Percentiles rank a stretch among this genome's conserved stretches.
These are phyloP conservation scores for Oryza officinalis DNA, from an alignment of 176 grass and related monocot species.

Conservation along the genomic window DNA sequence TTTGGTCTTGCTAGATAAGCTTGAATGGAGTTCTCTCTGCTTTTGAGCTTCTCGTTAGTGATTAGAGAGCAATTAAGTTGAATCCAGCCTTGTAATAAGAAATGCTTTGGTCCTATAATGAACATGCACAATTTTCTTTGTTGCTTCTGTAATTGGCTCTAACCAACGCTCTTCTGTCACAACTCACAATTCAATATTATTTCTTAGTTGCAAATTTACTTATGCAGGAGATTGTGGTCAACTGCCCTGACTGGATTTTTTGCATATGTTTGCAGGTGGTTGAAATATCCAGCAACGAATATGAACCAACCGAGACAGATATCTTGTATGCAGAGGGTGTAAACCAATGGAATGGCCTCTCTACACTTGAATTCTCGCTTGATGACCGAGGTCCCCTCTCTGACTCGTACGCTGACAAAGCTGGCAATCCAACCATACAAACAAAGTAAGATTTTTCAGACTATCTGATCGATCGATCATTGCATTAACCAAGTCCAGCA, in stretches of 20 bases:
- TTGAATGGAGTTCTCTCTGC: not conserved
- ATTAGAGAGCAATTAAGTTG: not conserved
- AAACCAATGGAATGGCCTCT: conserved; percentile 67
- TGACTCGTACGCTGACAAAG: conserved; percentile 51
- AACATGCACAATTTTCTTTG: not conserved
- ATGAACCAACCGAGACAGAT: conserved; percentile 75
- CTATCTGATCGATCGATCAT: not conserved
- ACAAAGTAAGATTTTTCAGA: conserved; percentile 37
- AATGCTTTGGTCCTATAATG: not conserved
- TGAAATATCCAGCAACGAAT: conserved; percentile 80
- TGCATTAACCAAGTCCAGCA: not conserved
- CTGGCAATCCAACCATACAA: conserved; percentile 40
- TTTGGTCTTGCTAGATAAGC: not conserved
- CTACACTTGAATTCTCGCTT: conserved; percentile 66
- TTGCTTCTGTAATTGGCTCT: not conserved
- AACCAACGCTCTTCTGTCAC: not conserved
- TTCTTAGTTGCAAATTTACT: not conserved
- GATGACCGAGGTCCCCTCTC: conserved; percentile 52
- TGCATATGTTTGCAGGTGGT: conserved; percentile 52
- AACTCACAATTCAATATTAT: not conserved
- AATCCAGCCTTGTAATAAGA: not conserved
- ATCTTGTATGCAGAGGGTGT: conserved; percentile 76
- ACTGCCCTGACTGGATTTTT: not conserved
- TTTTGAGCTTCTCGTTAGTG: not conserved
- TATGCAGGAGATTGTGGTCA: not conserved